phyloP scores from a whole-genome alignment of 2,329 filamentous ascomycete genomes.

The Penicillium corylophilum region DNA sequence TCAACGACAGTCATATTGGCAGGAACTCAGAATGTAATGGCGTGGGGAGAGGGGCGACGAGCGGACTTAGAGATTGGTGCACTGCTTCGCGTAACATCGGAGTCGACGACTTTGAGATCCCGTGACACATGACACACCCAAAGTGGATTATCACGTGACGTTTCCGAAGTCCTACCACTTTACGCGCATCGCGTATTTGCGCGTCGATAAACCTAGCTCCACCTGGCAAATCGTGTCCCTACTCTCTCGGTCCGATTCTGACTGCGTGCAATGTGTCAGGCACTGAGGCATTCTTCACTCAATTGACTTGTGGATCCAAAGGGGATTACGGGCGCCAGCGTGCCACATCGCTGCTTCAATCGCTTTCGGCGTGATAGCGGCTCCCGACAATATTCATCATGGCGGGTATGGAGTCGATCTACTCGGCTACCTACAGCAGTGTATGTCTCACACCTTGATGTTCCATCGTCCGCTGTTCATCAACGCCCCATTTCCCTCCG shows the following conservation, averaged over 20 bases:
- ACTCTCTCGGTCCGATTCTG: slow-evolving; percentile 18
- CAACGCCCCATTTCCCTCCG: not conserved
- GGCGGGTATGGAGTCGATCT: slow-evolving; percentile 50
- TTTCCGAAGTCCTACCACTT: slow-evolving; percentile 36
- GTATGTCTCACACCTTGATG: slow-evolving; percentile 35
- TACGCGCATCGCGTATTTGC: slow-evolving; percentile 41
- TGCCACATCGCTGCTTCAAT: slow-evolving; percentile 22
- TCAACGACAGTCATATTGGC: slow-evolving; percentile 49
- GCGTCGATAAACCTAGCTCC: slow-evolving; percentile 31
- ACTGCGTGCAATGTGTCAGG: slow-evolving; percentile 17
- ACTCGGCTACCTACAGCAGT: slow-evolving; percentile 66
- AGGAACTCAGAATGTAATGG: slow-evolving; percentile 13
- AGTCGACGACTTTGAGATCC: too few species aligned
- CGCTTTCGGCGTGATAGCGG: slow-evolving; percentile 11
- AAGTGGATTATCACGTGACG: slow-evolving; percentile 30
- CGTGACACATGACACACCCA: slow-evolving; percentile 26
- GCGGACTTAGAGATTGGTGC: slow-evolving; percentile 26
- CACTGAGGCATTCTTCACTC: slow-evolving; percentile 10
- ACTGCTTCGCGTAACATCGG: slow-evolving; percentile 15
- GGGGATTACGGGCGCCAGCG: slow-evolving; percentile 9
- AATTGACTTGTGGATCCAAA: slow-evolving; percentile 15
- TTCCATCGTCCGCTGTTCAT: not conserved
- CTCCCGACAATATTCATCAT: slow-evolving; percentile 28
- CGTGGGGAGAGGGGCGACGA: slow-evolving; percentile 17
- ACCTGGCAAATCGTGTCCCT: slow-evolving; percentile 32